These are phyloP conservation scores for Magnaporthiopsis poae DNA, from an alignment of 2,329 filamentous ascomycete genomes.

Conservation along the genomic window DNA sequence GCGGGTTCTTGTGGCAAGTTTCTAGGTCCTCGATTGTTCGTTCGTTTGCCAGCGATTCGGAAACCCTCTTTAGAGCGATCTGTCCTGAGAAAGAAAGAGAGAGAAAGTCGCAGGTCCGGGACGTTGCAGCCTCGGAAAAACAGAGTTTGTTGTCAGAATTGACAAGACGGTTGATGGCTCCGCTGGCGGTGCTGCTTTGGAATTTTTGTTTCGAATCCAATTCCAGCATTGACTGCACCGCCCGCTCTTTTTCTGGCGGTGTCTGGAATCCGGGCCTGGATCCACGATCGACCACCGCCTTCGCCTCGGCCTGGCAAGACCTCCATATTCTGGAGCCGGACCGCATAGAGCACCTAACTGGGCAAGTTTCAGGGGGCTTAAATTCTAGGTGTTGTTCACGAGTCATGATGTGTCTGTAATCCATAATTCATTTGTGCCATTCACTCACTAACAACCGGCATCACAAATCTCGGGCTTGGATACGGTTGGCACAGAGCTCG, in stretches of 20 bases:
- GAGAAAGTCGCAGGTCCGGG: background rate
- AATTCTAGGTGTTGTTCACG: background rate
- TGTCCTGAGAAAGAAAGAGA: background rate
- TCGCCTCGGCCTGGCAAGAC: background rate
- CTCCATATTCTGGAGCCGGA: background rate
- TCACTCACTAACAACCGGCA: background rate
- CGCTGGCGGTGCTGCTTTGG: background rate
- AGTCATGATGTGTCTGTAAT: background rate
- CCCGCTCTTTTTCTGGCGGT: background rate
- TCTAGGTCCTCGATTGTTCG: background rate
- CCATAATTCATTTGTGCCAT: background rate
- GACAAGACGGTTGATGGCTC: background rate
- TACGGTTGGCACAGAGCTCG: background rate
- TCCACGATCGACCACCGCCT: background rate
- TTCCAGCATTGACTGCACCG: background rate
- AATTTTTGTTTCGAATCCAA: slow-evolving; percentile 2
- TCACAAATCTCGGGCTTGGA: too few species aligned
- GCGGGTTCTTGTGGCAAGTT: background rate
- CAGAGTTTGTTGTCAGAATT: background rate
- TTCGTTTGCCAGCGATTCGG: background rate
- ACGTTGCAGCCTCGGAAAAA: background rate
- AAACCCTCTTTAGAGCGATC: background rate
- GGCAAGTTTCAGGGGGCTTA: background rate
- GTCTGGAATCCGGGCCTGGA: background rate
- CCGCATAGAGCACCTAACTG: background rate